phyloP scores from a whole-genome alignment of 495 filamentous ascomycete genomes.

The Aspergillus conjunctus region DNA sequence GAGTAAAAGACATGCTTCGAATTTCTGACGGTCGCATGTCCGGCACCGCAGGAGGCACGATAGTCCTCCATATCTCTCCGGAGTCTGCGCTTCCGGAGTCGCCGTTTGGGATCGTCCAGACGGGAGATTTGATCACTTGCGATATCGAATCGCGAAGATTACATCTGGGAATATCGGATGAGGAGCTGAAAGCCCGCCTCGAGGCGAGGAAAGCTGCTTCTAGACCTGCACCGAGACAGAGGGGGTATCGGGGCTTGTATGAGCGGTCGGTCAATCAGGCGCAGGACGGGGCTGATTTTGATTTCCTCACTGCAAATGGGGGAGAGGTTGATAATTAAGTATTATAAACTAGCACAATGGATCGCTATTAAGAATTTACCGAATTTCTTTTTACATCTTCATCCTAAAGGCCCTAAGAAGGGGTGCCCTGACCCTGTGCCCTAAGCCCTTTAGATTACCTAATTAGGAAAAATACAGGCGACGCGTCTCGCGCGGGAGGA shows the following conservation, averaged over 20 bases:
- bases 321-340: background rate
- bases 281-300: conserved; percentile 65
- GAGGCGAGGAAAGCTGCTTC: conserved; percentile 33
- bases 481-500: conserved; percentile 27
- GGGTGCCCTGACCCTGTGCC: conserved; percentile 34
- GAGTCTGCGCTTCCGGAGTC: conserved; percentile 59
- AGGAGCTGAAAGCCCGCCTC: conserved; percentile 47
- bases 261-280: conserved; percentile 66
- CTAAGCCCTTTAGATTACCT: conserved; percentile 42
- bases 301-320: conserved; percentile 58
- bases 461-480: conserved; percentile 32
- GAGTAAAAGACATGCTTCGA: conserved; percentile 66
- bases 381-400: background rate
- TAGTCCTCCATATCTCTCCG: conserved; percentile 66
- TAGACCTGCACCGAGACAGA: conserved; percentile 32
- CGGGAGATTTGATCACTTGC: conserved; percentile 59
- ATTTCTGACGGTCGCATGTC: conserved; percentile 69
- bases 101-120: conserved; percentile 61
- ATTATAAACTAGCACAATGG: background rate
- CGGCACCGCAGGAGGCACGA: conserved; percentile 68
- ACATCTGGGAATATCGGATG: conserved; percentile 50
- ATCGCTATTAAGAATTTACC: background rate
- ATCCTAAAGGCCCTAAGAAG: background rate
- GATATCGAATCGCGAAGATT: conserved; percentile 52
- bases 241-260: conserved; percentile 68